Evolutionary conservation across 2,329 filamentous ascomycete genomes (phyloP), one percentile per base, ranked within the genome.

Genomic region (Trichoderma semiorbis): DNA sequence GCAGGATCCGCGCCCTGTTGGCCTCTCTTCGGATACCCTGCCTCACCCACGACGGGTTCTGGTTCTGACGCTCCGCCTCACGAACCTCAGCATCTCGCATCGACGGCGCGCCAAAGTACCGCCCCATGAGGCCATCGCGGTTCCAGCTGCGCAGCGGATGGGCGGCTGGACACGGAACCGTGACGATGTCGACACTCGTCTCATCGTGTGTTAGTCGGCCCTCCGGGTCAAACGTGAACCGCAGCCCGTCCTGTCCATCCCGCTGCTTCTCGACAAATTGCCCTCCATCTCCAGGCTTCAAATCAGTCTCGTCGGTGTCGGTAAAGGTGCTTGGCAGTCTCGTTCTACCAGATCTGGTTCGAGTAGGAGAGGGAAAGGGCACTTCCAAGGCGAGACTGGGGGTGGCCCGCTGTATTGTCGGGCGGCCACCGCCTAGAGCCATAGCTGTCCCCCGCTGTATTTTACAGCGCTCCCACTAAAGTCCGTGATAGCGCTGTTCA

Each of bases 91-190:
- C 80, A 43, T 82, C 80, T 7, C 81, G 78, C 80, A 83, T 83
- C 3, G 80, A 81, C 0, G 83, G 80, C 0, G 79, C 79, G 7
- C 83, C 81, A 71, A 85, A 86, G 74, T 85, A 86, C 30, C 82
- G 82, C 3, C 85, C 82, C 50, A 82, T 81, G 1, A 87, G 81
- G 1, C 83, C 85, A 64, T 87, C 85, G 16, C 85, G 81, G 36
- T 81, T 84, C 87, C 87, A 89, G 26, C 85, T 87, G 28, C 84
- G 81, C n/a, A 87, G 77, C 1, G 86, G 81, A 50, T 87, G 83
- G 0, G 84, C 86, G 0, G 86, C 87, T 0, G 86, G 84, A 73
- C 87, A 89, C 0, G 87, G 85, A 7, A 89, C 83, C 7, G 86
- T 83, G 50, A 89, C 81, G 57, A 89, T 80, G 69, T 89, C 87